Conservation (phyloP, 495 filamentous ascomycete species). For the Trichoderma asperelloides region DNA sequence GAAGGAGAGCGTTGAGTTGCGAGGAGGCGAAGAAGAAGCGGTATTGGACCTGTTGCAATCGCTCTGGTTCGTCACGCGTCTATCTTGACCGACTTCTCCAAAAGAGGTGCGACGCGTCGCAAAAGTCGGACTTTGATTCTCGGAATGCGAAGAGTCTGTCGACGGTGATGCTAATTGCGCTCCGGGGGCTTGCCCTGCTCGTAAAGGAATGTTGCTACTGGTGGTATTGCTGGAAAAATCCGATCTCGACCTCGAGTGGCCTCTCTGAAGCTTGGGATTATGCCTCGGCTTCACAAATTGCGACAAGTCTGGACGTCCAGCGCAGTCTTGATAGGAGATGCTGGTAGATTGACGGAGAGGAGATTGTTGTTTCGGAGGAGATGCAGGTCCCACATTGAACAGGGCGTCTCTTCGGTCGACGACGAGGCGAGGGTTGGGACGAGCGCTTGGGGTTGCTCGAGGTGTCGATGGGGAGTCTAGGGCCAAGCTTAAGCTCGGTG, state of each 20-base stretch:
- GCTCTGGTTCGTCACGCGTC: neutral
- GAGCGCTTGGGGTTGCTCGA: neutral
- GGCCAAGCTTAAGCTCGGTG: constrained; percentile 3
- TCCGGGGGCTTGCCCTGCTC: neutral
- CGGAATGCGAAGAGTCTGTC: neutral
- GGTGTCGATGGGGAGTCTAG: neutral
- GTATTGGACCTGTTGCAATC: constrained; percentile 27
- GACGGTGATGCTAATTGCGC: neutral
- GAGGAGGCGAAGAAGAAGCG: constrained; percentile 8
- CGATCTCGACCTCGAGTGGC: constrained; percentile 1
- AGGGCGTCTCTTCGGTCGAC: constrained; percentile 6
- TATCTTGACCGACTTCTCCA: constrained; percentile 1
- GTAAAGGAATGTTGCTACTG: neutral
- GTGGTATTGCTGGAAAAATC: neutral
- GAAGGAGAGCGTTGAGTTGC: constrained; percentile 14
- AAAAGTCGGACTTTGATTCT: neutral
- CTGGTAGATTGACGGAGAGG: neutral
- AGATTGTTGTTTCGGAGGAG: neutral
- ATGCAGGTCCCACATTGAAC: neutral
- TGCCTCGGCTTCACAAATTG: constrained; percentile 4
- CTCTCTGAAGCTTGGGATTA: neutral
- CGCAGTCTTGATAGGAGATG: constrained; percentile 3
- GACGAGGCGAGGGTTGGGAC: neutral
- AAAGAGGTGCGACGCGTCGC: constrained; percentile 6
- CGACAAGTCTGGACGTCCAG: neutral